Conservation (phyloP, 2,329 filamentous ascomycete genomes). For the Cladophialophora psammophila region DNA sequence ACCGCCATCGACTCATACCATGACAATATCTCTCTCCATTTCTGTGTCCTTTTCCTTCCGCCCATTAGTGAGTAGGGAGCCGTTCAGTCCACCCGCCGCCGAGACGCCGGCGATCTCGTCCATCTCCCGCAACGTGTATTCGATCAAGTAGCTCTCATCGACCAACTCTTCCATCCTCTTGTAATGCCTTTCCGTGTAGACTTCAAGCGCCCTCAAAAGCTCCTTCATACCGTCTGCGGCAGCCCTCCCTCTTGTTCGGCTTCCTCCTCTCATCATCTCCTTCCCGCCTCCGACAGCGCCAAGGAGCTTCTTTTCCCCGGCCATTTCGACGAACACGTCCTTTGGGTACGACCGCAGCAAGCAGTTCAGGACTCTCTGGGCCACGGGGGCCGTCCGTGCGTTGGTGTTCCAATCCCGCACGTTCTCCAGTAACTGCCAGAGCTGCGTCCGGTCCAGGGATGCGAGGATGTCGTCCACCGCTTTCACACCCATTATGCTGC, state of each 20-base stretch:
- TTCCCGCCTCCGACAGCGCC: background rate
- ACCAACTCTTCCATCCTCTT: constrained; percentile 85
- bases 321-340: constrained; percentile 74
- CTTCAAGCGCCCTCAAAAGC: constrained; percentile 82
- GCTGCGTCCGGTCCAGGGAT: constrained; percentile 81
- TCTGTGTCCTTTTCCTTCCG: constrained; percentile 5
- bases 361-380: constrained; percentile 82
- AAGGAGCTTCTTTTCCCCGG: constrained; percentile 44
- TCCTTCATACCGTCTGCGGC: constrained; percentile 69
- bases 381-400: constrained; percentile 80
- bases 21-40: constrained; percentile 26
- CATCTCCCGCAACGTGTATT: constrained; percentile 94
- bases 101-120: constrained; percentile 66
- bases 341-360: constrained; percentile 83
- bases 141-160: constrained; percentile 92
- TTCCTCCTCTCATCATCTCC: background rate
- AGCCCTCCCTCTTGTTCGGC: background rate
- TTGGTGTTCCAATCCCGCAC: constrained; percentile 98
- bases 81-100: constrained; percentile 32
- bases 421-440: constrained; percentile 81
- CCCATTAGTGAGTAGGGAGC: constrained; percentile 21
- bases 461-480: constrained; percentile 82
- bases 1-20: constrained; percentile 18
- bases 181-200: constrained; percentile 94
- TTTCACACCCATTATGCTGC: constrained; percentile 54